Evolutionary conservation across 768 basidiomycete species (phyloP), one percentile per base, ranked within the genome.

Genomic region (Pholiota microspora): DNA sequence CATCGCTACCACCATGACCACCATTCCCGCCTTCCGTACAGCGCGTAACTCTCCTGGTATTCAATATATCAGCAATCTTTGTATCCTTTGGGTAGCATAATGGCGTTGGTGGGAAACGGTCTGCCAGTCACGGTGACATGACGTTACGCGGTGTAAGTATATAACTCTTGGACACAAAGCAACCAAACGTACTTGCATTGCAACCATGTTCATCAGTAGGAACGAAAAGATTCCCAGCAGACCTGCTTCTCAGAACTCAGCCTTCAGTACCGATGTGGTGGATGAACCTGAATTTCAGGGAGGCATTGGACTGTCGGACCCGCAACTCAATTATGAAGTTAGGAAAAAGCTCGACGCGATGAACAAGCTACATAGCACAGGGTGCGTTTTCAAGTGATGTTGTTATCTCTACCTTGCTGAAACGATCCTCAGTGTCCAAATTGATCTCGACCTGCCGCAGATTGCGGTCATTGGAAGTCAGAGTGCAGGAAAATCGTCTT

Each of bases 401-500:
- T 31, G 29, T 12, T 31, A 36, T 49, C 52, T 0, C 31, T 34
- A 16, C 27, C 47, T n/a, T 7, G 52, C 23, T 6, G 34, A 52
- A 48, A 10, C 18, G 3, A 13, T 32, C 9, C 40, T 0, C 21
- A 89, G 88, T 0, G 86, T 86, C 0, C 82, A 89, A 57, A 71
- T 78, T 8, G 86, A 90, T 49, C 79, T 92, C 4, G 87, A 89
- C 59, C 69, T 92, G 0, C 89, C 89, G 0, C 81, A 83, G 56
- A 88, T 91, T 35, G 84, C 82, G 0, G 88, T 89, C 36, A 78
- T 88, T 23, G 88, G 89, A 0, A 78, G 75, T 1, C 89, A 91
- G 57, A 86, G 83, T 42, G 85, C 85, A 0, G 89, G 89, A 0
- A 90, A 90, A 60, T 88, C 86, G 0, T 90, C 88, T 0, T 74